Evolutionary conservation across 2,329 filamentous ascomycete species (phyloP).

Genomic region (Lizonia empirigonia): DNA sequence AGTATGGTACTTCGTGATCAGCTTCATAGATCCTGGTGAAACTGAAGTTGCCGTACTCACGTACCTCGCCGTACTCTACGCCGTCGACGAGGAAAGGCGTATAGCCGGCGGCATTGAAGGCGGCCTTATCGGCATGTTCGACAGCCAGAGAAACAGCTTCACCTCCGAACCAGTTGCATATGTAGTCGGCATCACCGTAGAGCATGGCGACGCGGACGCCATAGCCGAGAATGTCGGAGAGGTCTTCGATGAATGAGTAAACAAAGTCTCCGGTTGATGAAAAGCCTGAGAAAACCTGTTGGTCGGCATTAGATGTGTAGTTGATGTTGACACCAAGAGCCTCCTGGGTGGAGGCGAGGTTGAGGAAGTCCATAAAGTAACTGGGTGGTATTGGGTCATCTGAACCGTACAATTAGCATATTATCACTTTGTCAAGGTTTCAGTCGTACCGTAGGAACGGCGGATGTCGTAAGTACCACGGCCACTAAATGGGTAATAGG

Average conservation of each 20-base stretch:
- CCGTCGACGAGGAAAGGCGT: constrained; percentile 62
- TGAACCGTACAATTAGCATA: background rate
- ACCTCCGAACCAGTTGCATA: constrained; percentile 72
- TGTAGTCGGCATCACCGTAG: constrained; percentile 65
- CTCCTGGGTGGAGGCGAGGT: constrained; percentile 58
- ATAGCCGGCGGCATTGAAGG: constrained; percentile 72
- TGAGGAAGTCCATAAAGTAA: constrained; percentile 60
- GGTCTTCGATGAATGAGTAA: constrained; percentile 53
- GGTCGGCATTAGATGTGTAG: constrained; percentile 53
- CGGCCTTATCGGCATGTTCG: constrained; percentile 54
- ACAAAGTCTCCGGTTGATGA: constrained; percentile 53
- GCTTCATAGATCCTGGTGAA: constrained; percentile 49
- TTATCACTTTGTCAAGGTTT: background rate
- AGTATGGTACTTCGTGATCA: constrained; percentile 55
- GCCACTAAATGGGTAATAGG: constrained; percentile 49
- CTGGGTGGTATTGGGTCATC: constrained; percentile 60
- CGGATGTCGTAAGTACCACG: constrained; percentile 63
- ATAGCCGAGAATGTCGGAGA: constrained; percentile 58
- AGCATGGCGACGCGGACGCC: constrained; percentile 62
- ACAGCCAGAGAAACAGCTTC: constrained; percentile 70
- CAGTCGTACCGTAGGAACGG: constrained; percentile 44
- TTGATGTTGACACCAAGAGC: constrained; percentile 60
- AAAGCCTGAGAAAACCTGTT: constrained; percentile 54
- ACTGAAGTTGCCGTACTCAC: constrained; percentile 49
- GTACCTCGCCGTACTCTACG: constrained; percentile 49